Evolutionary conservation across 495 filamentous ascomycete species (phyloP), one percentile per base, ranked within the genome.

Genomic region (Trichoderma virens): DNA sequence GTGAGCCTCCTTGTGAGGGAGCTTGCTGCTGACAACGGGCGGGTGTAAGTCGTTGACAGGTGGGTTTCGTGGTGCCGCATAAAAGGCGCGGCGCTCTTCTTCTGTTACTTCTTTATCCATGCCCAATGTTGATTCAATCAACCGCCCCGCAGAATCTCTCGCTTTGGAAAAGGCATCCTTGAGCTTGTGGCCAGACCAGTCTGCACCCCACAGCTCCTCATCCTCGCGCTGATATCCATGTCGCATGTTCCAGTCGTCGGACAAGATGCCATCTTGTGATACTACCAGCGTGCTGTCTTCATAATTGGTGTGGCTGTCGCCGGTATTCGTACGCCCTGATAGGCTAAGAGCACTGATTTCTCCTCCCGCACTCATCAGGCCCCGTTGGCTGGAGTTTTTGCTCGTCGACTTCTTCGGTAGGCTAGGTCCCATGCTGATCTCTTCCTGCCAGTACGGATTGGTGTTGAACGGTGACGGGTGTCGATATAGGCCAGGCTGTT

Each of bases 1-100:
- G n/a, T 86, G 86, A 62, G 88, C 89, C 28, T 84, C 85, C 61
- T 79, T 82, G 70, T 86, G 83, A 20, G 79, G 74, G 7, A 90
- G 88, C 51, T 79, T 84, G 65, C 85, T 86, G 71, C 90, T 89
- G 61, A 95, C 91, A 62, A 93, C 88, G 11, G 92, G 90, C 11
- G 92, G 91, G 69, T 95, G 90, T 35, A 90, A 81, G 66, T 95
- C 90, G 72, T 94, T 94, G 66, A 96, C 86, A 11, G 90, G 87
- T 14, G 91, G 91, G 64, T 89, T 89, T 30, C 81, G 79, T n/a
- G 86, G 82, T 61, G 80, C 78, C 64, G 85, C 85, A 72, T 92
- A 92, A 70, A 77, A 82, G 64, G 73, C 76, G 64, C 74, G 70
- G 0, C 78, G 71, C 31, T 79, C 76, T 62, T 78, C 74, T 14